A percentile compares a stretch with the other conserved stretches of the same genome.
These are phyloP conservation scores for Theobroma grandiflorum DNA, from an alignment of 441 rosid genomes.

Conservation along the genomic window DNA sequence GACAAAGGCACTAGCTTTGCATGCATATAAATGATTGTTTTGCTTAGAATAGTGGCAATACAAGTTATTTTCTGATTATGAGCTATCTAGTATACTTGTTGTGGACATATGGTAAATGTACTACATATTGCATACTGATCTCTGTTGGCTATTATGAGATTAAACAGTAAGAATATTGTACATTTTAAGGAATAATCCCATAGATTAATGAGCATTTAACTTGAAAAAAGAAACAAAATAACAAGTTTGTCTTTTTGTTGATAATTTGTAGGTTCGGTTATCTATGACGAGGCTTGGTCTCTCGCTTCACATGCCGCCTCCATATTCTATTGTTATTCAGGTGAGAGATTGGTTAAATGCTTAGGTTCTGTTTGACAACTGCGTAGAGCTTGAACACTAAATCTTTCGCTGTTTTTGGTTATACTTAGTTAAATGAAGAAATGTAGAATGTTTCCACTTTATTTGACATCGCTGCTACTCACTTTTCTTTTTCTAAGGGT, in stretches of 20 bases:
- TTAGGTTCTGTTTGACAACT: background rate
- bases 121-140: background rate
- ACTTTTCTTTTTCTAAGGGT: too few relatives aligned
- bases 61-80: background rate
- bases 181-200: background rate
- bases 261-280: constrained; percentile 67
- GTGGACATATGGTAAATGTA: background rate
- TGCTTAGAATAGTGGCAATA: background rate
- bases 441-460: too few relatives aligned
- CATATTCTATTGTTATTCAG: constrained; percentile 93
- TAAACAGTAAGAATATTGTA: background rate
- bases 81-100: background rate
- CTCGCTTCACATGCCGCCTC: constrained; percentile 81
- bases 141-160: background rate
- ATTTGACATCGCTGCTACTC: too few relatives aligned
- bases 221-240: background rate
- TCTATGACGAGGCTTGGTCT: constrained; percentile 57
- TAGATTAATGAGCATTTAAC: background rate
- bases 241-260: constrained; percentile 10
- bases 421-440: too few relatives aligned
- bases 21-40: background rate
- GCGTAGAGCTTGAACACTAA: too few relatives aligned
- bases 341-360: constrained; percentile 40
- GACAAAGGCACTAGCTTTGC: background rate
- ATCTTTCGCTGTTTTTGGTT: too few relatives aligned